Evolutionary conservation across 2,329 filamentous ascomycete species (phyloP), one percentile per base, ranked within the genome.

Genomic region (Phialophora tarda): DNA sequence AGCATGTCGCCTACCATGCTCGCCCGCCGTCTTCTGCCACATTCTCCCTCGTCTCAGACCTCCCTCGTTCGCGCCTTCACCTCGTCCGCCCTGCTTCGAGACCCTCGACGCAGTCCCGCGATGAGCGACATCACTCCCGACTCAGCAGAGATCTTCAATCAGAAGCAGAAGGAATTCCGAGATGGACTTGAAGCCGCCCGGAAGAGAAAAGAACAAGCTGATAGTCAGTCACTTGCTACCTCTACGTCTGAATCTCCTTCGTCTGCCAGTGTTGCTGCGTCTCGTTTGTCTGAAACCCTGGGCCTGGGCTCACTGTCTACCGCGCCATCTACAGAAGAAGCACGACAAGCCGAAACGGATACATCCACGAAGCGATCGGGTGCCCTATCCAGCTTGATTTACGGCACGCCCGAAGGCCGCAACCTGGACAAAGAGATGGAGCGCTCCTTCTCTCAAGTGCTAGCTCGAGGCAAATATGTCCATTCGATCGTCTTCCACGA

Each of bases 401-500:
- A 99, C 80, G 95, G 95, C 75, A 99, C 95, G 14, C 93, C 95
- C 76, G 94, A 98, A 80, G 95, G 93, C 34, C 89, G 93, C 68
- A 91, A 97, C 81, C 87, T 97, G 77, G 95, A 99, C 76, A 91
- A 91, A 71, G 94, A 98, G 81, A 94, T 99, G 75, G 93, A 98
- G 82, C 89, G 93, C 65, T 96, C 91, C 77, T 99, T 98, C 82
- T 96, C 91, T 59, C 93, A 97, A 79, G 91, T 98, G 53, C 84
- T 99, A 54, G 95, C 95, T 26, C 87, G 95, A 71, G 95, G 95
- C 76, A 99, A 99, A 82, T 99, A 99, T 76, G 93, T 99, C 62
- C 95, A 99, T 80, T 96, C 93, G 55, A 97, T 99, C 78, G 93
- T 97, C 66, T 92, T 97, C 76, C 95, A 99, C 82, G 88, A 96